A percentile compares a stretch with the other conserved stretches of the same genome.
Conservation (phyloP, 2,329 filamentous ascomycete species). For the Bipolaris cookei region DNA sequence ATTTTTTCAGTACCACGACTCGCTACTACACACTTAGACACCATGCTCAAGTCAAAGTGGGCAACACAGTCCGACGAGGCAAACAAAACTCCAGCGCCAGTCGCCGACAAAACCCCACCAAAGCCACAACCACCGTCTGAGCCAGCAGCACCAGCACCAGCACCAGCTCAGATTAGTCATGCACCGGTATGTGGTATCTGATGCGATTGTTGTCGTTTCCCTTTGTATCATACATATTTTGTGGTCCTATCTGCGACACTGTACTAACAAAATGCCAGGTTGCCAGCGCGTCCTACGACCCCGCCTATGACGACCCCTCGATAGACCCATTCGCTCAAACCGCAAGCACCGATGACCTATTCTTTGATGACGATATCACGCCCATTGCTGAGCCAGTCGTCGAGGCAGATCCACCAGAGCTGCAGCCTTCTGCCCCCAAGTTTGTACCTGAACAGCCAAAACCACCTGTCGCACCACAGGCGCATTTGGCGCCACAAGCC, state of each 20-base stretch:
- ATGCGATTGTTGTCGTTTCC: neutral
- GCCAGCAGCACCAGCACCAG: constrained; percentile 19
- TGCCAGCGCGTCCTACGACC: constrained; percentile 34
- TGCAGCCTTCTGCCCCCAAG: constrained; percentile 27
- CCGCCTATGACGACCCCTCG: constrained; percentile 37
- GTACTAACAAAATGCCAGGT: constrained; percentile 17
- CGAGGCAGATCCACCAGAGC: constrained; percentile 36
- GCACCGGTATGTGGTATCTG: constrained; percentile 8
- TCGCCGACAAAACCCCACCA: constrained; percentile 4
- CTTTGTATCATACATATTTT: neutral
- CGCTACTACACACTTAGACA: constrained; percentile 4
- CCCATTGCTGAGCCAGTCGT: constrained; percentile 54
- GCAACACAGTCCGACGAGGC: constrained; percentile 30
- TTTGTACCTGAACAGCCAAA: constrained; percentile 27
- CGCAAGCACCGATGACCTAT: constrained; percentile 58
- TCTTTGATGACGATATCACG: constrained; percentile 60
- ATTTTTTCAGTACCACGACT: neutral
- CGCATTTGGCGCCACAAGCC: constrained; percentile 28
- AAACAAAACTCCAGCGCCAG: constrained; percentile 10
- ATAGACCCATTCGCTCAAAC: constrained; percentile 58
- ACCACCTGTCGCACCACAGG: constrained; percentile 29
- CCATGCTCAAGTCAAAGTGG: constrained; percentile 45
- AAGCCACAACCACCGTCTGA: neutral
- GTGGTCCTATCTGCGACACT: constrained; percentile 8
- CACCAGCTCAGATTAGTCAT: constrained; percentile 17